Evolutionary conservation across 2,329 filamentous ascomycete genomes (phyloP).

Genomic region (Trichoderma hamatum): DNA sequence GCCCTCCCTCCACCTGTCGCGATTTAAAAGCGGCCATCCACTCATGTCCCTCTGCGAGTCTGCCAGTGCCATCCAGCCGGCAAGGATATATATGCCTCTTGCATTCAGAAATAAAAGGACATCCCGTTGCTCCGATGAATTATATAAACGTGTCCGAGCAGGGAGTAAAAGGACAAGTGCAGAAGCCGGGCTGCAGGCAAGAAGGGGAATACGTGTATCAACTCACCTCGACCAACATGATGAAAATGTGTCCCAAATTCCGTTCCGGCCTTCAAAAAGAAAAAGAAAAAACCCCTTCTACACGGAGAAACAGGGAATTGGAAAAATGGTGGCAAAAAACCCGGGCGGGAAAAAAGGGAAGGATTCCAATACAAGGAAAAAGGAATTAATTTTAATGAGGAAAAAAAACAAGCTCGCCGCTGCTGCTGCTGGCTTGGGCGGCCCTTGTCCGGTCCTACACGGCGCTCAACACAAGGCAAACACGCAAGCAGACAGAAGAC

Average conservation of each 20-base stretch:
- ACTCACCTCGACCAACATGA: slow-evolving; percentile 46
- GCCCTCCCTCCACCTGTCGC: background rate
- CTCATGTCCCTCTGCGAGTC: background rate
- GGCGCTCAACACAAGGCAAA: background rate
- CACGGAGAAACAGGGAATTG: slow-evolving; percentile 10
- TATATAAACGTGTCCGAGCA: slow-evolving; percentile 12
- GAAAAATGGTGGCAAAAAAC: slow-evolving; percentile 24
- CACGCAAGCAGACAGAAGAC: background rate
- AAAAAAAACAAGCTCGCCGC: slow-evolving; percentile 1
- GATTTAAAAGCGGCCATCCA: background rate
- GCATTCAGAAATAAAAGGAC: background rate
- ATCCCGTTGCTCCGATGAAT: background rate
- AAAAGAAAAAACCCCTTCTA: background rate
- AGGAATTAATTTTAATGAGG: background rate
- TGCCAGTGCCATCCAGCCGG: background rate
- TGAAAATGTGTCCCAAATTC: slow-evolving; percentile 9
- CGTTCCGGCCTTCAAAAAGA: background rate
- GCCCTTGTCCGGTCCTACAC: slow-evolving; percentile 9
- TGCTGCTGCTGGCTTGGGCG: background rate
- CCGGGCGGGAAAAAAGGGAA: slow-evolving; percentile 3
- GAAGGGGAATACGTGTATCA: background rate
- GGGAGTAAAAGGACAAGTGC: background rate
- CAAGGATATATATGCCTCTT: background rate
- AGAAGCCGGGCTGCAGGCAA: background rate
- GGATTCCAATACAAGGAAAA: slow-evolving; percentile 22